Evolutionary conservation across 805 yeast genomes (phyloP), one percentile per base, ranked within the genome.

Genomic region (Candida bentonensis): DNA sequence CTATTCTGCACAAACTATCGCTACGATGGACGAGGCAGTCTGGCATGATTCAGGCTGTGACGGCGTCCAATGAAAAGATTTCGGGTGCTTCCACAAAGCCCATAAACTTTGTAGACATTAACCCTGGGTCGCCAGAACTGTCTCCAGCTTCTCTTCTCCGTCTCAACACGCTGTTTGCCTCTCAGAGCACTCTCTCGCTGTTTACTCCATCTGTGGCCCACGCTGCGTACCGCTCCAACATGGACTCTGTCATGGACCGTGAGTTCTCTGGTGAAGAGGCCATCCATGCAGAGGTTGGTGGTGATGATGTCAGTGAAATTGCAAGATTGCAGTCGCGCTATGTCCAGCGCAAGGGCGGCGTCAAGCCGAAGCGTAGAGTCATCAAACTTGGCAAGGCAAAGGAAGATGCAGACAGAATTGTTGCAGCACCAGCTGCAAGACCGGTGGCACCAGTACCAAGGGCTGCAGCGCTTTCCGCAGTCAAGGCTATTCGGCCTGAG

Each of bases 121-220:
- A 73, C 47, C 76, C 79, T 2, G 77, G 72, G 42, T 62, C 70
- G 43, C 78, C 79, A 3, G 73, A 74, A 44, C 64, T 79, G n/a
- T 70, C 81, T 2, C 76, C 83, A 1, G 77, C 78, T 7, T 77
- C 76, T 49, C 71, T 78, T 70, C 66, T 76, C 56, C 69, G 79
- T 54, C 67, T 86, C 15, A 70, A 81, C 0, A 70, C 82, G 7
- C 64, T 87, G 42, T 73, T 76, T 43, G 76, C 80, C 17, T 77
- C 87, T 2, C 72, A 95, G 52, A 85, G 82, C 52, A 82, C 95
- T 0, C 66, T 87, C 47, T 74, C 82, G 21, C 62, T 87, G 41
- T 69, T 72, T 30, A 70, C 82, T 0, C 76, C 82, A 3, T 65
- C 68, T 34, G 69, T 79, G 47, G 68, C 65, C 30, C 76, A 72